These are phyloP conservation scores for Tricholoma sp. DNA, from an alignment of 768 basidiomycete species.

Conservation along the genomic window DNA sequence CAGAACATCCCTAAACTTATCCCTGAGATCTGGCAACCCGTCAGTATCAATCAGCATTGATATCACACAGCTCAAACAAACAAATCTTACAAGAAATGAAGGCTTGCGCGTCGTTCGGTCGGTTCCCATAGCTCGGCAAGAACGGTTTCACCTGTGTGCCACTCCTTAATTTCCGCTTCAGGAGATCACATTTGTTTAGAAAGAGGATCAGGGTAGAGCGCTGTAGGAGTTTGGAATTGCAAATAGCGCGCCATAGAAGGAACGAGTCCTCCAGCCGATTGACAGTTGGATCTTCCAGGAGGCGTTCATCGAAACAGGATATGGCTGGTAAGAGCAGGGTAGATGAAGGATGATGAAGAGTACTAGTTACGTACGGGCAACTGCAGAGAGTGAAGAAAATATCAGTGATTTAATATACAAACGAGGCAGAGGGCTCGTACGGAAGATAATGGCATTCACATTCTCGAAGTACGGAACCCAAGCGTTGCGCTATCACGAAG, in stretches of 20 bases:
- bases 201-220: conserved; percentile 65
- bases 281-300: conserved; percentile 54
- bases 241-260: conserved; percentile 61
- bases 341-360: conserved; percentile 9
- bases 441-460: conserved; percentile 76
- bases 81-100: conserved; percentile 51
- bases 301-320: conserved; percentile 40
- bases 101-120: conserved; percentile 50
- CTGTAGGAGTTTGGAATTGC: conserved; percentile 51
- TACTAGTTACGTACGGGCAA: conserved; percentile 45
- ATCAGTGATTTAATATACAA: not conserved
- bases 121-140: conserved; percentile 57
- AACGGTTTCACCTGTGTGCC: conserved; percentile 47
- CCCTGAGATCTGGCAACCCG: conserved; percentile 26
- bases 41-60: not conserved
- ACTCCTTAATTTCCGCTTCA: conserved; percentile 42
- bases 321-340: conserved; percentile 23
- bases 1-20: conserved; percentile 49
- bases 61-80: conserved; percentile 7
- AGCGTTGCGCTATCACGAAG: conserved; percentile 47
- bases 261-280: conserved; percentile 74
- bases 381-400: conserved; percentile 24
- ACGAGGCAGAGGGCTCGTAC: conserved; percentile 24
- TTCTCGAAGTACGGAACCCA: conserved; percentile 75
- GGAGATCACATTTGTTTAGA: conserved; percentile 68